Base-by-base conservation (phyloP, 768 basidiomycete genomes). In the Tricholoma furcatifolium region DNA sequence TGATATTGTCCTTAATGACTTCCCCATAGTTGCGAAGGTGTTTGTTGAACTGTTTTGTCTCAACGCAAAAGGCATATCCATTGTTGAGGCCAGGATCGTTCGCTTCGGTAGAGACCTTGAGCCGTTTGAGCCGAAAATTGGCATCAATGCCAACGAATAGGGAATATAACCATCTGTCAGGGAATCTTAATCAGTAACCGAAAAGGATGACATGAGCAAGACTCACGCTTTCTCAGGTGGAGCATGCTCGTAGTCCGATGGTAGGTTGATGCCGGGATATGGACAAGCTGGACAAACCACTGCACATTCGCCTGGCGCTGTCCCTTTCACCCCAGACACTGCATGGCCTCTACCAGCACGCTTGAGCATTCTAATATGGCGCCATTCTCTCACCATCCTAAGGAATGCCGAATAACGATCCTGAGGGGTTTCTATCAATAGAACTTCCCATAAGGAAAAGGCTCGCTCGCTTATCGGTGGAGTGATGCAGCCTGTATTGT, bases 201-300 rank as follows among this genome's bases (percentile, higher is more conserved):
- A n/a, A n/a, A n/a, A n/a, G n/a, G n/a, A n/a, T n/a, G n/a, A n/a
- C n/a, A n/a, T n/a, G n/a, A n/a, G n/a, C n/a, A n/a, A n/a, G n/a
- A n/a, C n/a, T n/a, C n/a, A 46, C 50, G 23, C 39, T 45, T 56
- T 35, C 12, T 54, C 48, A 2, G 57, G 54, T 1, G 35, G 56
- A 15, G 38, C 12, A 14, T 50, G 34, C 68, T 64, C n/a, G n/a
- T n/a, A 67, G 11, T 56, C 56, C 4, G 20, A 23, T 4, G 60
- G 63, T 11, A 69, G 31, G 47, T 70, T 69, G n/a, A n/a, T n/a
- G n/a, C n/a, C n/a, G n/a, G n/a, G n/a, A n/a, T n/a, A n/a, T n/a
- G n/a, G n/a, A n/a, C 66, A 69, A 6, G 61, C 63, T 7, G 62
- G 64, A 39, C 68, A 70, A n/a, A 57, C 12, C 6, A 68, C 47